Evolutionary conservation across 768 basidiomycete genomes (phyloP).

Genomic region (Phlebiopsis flavidoalba): DNA sequence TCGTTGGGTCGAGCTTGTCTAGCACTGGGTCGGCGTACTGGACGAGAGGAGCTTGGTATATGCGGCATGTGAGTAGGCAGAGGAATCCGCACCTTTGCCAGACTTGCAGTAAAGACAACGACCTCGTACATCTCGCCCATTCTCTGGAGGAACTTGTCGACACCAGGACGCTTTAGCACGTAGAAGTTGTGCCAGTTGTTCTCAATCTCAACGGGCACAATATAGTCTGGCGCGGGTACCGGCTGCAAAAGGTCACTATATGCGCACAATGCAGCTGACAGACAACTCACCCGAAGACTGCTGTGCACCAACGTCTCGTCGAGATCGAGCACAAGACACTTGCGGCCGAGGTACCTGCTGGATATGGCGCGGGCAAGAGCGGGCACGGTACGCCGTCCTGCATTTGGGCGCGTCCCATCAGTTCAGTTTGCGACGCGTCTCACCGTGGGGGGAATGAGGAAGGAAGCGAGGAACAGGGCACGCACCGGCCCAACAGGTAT

Average conservation of each 20-base stretch:
- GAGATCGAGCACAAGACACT: constrained; percentile 93
- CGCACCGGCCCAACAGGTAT: constrained; percentile 89
- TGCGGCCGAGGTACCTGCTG: constrained; percentile 79
- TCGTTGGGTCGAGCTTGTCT: constrained; percentile 91
- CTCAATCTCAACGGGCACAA: constrained; percentile 98
- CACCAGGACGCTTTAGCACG: constrained; percentile 96
- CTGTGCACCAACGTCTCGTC: constrained; percentile 97
- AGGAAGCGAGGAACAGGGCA: constrained; percentile 16
- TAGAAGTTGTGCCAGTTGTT: constrained; percentile 98
- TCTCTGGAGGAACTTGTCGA: constrained; percentile 91
- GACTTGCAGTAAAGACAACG: constrained; percentile 95
- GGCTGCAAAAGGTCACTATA: constrained; percentile 69
- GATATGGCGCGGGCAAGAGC: constrained; percentile 81
- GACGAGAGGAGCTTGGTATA: constrained; percentile 17
- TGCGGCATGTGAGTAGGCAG: background rate
- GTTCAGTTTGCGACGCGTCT: background rate
- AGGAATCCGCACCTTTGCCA: constrained; percentile 72
- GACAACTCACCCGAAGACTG: constrained; percentile 79
- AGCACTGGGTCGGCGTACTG: constrained; percentile 98
- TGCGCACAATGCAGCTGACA: background rate
- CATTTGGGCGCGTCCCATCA: background rate
- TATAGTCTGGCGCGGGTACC: constrained; percentile 70
- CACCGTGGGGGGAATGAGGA: background rate
- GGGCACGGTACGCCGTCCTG: constrained; percentile 86
- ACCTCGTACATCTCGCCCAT: constrained; percentile 99